A percentile compares a stretch with the other conserved stretches of the same genome.
phyloP scores from a whole-genome alignment of 1,284 basidiomycete species.

The Ganoderma meredithae region DNA sequence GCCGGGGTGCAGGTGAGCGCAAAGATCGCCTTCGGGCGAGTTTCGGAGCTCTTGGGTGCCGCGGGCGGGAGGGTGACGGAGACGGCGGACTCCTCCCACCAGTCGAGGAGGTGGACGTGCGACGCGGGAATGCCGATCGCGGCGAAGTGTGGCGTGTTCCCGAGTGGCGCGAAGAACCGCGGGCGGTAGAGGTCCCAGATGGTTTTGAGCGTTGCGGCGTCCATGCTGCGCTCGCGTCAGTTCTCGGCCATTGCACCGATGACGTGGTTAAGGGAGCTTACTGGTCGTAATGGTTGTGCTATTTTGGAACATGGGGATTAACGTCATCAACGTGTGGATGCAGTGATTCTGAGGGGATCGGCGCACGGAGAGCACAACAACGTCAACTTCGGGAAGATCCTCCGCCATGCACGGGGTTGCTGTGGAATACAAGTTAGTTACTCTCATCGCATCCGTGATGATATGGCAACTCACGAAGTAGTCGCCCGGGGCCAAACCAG shows the following conservation, averaged over 20 bases:
- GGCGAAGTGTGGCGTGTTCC: slow-evolving; percentile 60
- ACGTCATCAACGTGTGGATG: not conserved
- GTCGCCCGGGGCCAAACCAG: slow-evolving; percentile 53
- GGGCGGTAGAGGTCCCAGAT: slow-evolving; percentile 48
- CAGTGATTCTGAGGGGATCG: slow-evolving; percentile 5
- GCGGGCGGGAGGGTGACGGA: slow-evolving; percentile 18
- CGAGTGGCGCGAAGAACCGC: slow-evolving; percentile 70
- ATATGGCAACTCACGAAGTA: slow-evolving; percentile 51
- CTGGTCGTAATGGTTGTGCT: slow-evolving; percentile 81
- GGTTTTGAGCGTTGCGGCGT: slow-evolving; percentile 59
- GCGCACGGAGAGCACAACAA: slow-evolving; percentile 65
- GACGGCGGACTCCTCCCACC: slow-evolving; percentile 61
- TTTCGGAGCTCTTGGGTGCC: not conserved
- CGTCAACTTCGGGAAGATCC: slow-evolving; percentile 71
- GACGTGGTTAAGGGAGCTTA: slow-evolving; percentile 39
- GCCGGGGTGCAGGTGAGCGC: slow-evolving; percentile 49
- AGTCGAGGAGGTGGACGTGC: slow-evolving; percentile 68
- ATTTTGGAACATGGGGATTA: not conserved
- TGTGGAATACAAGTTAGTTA: slow-evolving; percentile 30
- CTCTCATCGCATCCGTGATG: slow-evolving; percentile 42
- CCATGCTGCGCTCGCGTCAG: slow-evolving; percentile 49
- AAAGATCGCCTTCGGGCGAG: slow-evolving; percentile 18
- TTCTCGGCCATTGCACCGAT: not conserved
- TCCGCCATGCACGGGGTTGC: slow-evolving; percentile 64
- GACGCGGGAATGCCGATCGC: slow-evolving; percentile 48